phyloP scores from a whole-genome alignment of 2,329 filamentous ascomycete genomes.

The Elsinoe perseae region DNA sequence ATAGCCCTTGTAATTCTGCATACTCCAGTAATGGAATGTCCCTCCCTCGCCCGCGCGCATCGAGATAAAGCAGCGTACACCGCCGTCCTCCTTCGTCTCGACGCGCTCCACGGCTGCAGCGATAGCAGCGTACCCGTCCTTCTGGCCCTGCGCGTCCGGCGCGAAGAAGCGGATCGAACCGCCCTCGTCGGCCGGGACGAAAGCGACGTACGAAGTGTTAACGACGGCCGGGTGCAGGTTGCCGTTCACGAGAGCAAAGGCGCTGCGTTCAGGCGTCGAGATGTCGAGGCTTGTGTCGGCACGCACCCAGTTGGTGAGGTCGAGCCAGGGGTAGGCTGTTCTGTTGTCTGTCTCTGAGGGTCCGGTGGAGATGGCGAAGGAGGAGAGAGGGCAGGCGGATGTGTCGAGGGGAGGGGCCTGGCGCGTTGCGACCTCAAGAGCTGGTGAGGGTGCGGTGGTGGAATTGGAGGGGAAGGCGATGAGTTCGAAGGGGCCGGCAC shows the following conservation, averaged over 20 bases:
- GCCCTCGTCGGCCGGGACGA: not conserved
- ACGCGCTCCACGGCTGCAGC: not conserved
- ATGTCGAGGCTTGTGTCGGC: not conserved
- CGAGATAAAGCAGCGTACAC: not conserved
- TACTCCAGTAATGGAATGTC: not conserved
- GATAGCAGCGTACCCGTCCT: not conserved
- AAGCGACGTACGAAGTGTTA: not conserved
- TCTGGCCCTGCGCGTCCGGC: not conserved
- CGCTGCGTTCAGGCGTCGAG: not conserved
- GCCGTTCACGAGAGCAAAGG: not conserved
- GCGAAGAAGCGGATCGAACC: not conserved
- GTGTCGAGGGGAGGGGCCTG: not conserved
- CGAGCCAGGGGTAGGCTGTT: slow-evolving; percentile 1
- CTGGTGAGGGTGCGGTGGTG: not conserved
- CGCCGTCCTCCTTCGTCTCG: not conserved
- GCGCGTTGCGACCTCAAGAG: not conserved
- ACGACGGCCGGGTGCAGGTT: not conserved
- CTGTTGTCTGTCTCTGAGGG: not conserved
- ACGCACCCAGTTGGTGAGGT: not conserved
- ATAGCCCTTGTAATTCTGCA: slow-evolving; percentile 11
- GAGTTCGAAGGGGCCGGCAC: not conserved
- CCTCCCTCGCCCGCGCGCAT: not conserved
- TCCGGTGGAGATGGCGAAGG: not conserved
- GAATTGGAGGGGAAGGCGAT: not conserved
- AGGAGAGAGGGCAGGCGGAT: not conserved